These are phyloP conservation scores for Gaertneriomyces semiglobifer DNA, from an alignment of 192 early-diverging fungal species.

Conservation along the genomic window DNA sequence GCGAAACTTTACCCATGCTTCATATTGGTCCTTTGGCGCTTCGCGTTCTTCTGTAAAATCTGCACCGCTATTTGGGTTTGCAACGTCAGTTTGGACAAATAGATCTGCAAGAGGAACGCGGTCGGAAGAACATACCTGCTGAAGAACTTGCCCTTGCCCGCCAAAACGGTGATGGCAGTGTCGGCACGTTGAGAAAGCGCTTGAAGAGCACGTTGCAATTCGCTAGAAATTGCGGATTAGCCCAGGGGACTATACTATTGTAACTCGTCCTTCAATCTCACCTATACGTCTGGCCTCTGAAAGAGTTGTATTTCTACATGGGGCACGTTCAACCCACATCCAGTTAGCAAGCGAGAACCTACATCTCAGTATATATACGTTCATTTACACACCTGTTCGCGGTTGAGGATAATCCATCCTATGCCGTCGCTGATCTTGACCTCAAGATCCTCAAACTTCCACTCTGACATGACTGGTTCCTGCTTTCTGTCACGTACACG, in stretches of 20 bases:
- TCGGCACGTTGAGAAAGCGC: slow-evolving; percentile 7
- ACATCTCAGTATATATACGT: neutral
- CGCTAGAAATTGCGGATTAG: slow-evolving; percentile 13
- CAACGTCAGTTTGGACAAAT: no score
- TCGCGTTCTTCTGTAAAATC: slow-evolving; percentile 28
- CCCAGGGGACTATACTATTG: no score
- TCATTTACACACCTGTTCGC: slow-evolving; percentile 8
- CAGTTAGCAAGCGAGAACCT: neutral
- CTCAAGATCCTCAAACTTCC: slow-evolving; percentile 4
- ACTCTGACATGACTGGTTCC: no score
- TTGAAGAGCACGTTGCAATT: slow-evolving; percentile 17
- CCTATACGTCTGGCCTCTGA: slow-evolving; percentile 3
- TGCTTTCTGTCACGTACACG: no score
- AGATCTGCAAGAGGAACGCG: no score
- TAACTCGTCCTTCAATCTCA: no score
- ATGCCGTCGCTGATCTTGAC: slow-evolving; percentile 11
- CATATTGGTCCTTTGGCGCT: slow-evolving; percentile 7
- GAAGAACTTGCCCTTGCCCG: slow-evolving; percentile 40
- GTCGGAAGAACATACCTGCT: slow-evolving; percentile 1
- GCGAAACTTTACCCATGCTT: slow-evolving; percentile 23
- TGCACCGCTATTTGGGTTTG: neutral
- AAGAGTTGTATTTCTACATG: slow-evolving; percentile 26
- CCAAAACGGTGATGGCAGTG: slow-evolving; percentile 30
- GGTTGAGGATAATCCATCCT: slow-evolving; percentile 10
- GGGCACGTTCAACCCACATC: neutral